Evolutionary conservation across 768 basidiomycete genomes (phyloP), one percentile per base, ranked within the genome.

Genomic region (Auriscalpium microsporum): DNA sequence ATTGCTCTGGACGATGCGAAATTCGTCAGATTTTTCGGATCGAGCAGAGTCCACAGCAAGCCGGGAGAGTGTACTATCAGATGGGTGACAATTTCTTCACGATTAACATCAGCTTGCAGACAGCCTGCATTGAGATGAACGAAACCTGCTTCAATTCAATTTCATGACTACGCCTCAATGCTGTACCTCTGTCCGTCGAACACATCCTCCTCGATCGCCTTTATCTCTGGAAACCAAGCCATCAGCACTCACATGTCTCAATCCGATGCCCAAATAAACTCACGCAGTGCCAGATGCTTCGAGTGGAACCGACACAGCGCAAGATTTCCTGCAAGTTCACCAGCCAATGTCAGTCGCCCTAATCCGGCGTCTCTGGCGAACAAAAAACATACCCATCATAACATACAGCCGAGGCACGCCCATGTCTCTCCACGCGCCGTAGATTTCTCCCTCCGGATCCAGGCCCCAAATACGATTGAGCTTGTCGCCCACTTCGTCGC

Each of bases 281-380:
- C 63, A 86, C 83, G 83, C 48, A 86, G 71, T 0, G 82, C 84
- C 38, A 86, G 50, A 61, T 82, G 82, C 55, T 79, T 84, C 6
- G 86, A 86, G 66, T 84, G 75, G 75, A 86, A 86, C 0, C 86
- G 74, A 55, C 78, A 79, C 58, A 81, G 58, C 0, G 81, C 80
- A 9, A 87, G 65, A 62, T 84, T 84, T 11, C 81, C 78, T 79
- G 55, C 14, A 38, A 3, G 14, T 14, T 42, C 1, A 13, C 40
- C 2, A 42, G 4, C 35, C 7, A 19, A 13, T 9, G 35, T n/a
- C 11, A 28, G 8, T 37, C 49, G 45, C 21, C 38, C 21, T 19
- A 10, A 10, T 19, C 9, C 14, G 19, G 2, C 44, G 1, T 37
- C 21, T 35, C 23, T 48, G 14, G 34, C 10, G 35, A 51, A 50